Conservation (phyloP, 2,329 filamentous ascomycete species). For the Penicillium sp. region DNA sequence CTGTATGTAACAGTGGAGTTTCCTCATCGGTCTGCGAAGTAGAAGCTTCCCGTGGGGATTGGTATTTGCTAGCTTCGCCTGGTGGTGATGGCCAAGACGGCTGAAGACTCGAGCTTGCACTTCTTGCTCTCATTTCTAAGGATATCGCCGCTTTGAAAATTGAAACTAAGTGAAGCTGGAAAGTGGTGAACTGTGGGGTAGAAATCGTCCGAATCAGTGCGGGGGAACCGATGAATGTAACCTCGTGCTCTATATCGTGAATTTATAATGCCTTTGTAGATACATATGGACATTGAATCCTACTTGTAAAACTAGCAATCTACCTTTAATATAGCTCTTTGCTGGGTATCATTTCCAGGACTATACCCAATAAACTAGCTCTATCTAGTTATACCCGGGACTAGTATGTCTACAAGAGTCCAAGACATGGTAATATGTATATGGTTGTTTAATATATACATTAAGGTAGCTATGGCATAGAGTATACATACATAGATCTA, state of each 20-base stretch:
- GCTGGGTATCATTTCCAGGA: no score
- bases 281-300: no score
- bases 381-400: no score
- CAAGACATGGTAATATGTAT: no score
- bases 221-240: conserved; percentile 1
- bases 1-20: conserved; percentile 24
- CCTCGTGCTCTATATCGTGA: not conserved
- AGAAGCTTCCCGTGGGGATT: not conserved
- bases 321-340: no score
- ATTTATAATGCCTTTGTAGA: not conserved
- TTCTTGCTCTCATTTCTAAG: not conserved
- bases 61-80: not conserved
- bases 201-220: not conserved
- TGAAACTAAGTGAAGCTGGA: not conserved
- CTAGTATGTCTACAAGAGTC: no score
- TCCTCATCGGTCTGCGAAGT: conserved; percentile 10
- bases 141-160: not conserved
- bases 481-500: no score
- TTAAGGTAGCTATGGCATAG: no score
- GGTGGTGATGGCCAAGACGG: not conserved
- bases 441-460: no score
- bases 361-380: no score
- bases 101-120: not conserved
- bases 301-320: no score
- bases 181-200: conserved; percentile 1